Base-by-base conservation (phyloP, 2,329 filamentous ascomycete genomes). In the Scytalidium sp. region DNA sequence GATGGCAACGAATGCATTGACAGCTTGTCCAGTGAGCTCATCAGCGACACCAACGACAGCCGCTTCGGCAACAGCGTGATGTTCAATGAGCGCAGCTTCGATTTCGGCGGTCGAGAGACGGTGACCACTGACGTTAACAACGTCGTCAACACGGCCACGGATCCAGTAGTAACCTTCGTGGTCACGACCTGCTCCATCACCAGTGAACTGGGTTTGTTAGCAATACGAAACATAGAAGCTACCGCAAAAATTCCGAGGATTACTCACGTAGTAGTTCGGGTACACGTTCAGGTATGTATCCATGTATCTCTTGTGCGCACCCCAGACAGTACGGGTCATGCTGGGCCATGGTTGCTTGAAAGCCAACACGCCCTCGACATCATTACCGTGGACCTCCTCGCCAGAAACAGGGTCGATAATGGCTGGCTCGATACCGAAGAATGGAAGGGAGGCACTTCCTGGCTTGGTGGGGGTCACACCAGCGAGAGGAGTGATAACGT, bases 151-250 rank as follows among this genome's bases (percentile, higher is more conserved):
- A 70, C 94, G 91, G 58, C 94, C 94, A 55, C 94, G 90, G 69
- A 99, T 99, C 94, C 94, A 99, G 83, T 97, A 99, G 79, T 97
- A 99, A 50, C 94, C 94, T 64, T 99, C 94, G 72, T 96, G 88
- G 69, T 99, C 94, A 66, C 94, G 89, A 52, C 89, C 94, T 49
- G 94, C 94, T 66, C 94, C 94, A 67, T 99, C 94, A 51, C 90
- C 90, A 15, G 90, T 94, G 75, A 94, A 95, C 85, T 90, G 58
- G 49, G 3, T 15, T 36, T 46, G 29, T 41, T 46, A 56, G 51
- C 41, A 46, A 56, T 56, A 50, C 3, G 32, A 19, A 40, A n/a
- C 20, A 8, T 41, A 32, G 45, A 40, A 23, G n/a, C 36, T 6
- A 10, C 32, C 43, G 13, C 25, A 11, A 21, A 32, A 39, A 21